phyloP scores from a whole-genome alignment of 805 yeast genomes.

The Candida takata region DNA sequence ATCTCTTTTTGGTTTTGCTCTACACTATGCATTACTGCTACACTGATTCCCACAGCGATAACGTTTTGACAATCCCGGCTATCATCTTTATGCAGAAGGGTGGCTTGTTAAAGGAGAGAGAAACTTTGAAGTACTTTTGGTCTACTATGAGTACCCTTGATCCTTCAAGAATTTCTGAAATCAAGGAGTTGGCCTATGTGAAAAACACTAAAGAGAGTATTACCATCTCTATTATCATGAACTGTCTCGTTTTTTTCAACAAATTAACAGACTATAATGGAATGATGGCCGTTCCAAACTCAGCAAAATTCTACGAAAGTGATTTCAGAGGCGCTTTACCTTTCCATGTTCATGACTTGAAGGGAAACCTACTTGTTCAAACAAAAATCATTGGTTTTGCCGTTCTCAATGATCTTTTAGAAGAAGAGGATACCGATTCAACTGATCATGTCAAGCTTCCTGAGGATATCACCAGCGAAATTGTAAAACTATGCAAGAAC shows the following conservation, averaged over 20 bases:
- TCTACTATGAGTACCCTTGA: conserved; percentile 18
- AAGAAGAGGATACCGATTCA: conserved; percentile 16
- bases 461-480: conserved; percentile 35
- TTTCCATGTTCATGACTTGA: conserved; percentile 13
- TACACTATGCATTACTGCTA: conserved; percentile 31
- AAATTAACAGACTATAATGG: conserved; percentile 34
- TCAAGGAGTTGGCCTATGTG: conserved; percentile 31
- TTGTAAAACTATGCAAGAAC: conserved; percentile 37
- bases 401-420: conserved; percentile 29
- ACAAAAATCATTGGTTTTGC: conserved; percentile 34
- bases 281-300: conserved; percentile 26
- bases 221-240: conserved; percentile 33
- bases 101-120: conserved; percentile 33
- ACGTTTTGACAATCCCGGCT: conserved; percentile 30
- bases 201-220: conserved; percentile 32
- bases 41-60: conserved; percentile 27
- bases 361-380: conserved; percentile 31
- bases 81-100: conserved; percentile 46
- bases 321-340: conserved; percentile 16
- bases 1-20: conserved; percentile 30
- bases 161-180: conserved; percentile 21
- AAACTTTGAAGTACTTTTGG: conserved; percentile 23
- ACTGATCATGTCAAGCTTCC: conserved; percentile 26
- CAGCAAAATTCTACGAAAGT: conserved; percentile 34
- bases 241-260: conserved; percentile 38